Evolutionary conservation across 371 early-diverging fungal species (phyloP).

Genomic region (Coemansia sp.): DNA sequence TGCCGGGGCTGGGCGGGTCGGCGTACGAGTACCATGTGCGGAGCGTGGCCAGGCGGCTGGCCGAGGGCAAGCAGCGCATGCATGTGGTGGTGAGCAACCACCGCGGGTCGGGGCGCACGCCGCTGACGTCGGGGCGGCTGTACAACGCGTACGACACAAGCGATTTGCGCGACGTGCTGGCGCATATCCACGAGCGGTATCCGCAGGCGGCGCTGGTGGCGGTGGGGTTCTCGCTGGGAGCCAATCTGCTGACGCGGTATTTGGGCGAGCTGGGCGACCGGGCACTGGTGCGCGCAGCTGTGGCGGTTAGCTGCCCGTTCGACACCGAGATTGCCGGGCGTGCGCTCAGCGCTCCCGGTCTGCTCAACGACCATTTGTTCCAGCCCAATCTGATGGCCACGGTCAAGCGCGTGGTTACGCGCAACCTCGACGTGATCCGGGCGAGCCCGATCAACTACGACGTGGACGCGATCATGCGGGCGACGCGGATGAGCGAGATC

Average conservation of each 20-base stretch:
- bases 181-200: constrained; percentile 52
- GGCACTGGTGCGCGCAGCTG: constrained; percentile 70
- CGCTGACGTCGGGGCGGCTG: constrained; percentile 70
- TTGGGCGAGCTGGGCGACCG: constrained; percentile 83
- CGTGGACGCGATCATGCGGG: constrained; percentile 53
- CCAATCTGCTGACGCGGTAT: constrained; percentile 88
- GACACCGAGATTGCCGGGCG: constrained; percentile 46
- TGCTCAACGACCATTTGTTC: constrained; percentile 63
- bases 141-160: constrained; percentile 82
- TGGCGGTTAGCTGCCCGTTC: constrained; percentile 83
- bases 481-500: constrained; percentile 64
- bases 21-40: constrained; percentile 83
- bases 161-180: constrained; percentile 66
- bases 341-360: constrained; percentile 48
- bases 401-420: constrained; percentile 59
- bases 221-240: constrained; percentile 85
- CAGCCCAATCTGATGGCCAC: constrained; percentile 70
- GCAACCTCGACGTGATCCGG: constrained; percentile 60
- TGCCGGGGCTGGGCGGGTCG: constrained; percentile 85
- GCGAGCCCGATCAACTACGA: constrained; percentile 52
- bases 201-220: constrained; percentile 71
- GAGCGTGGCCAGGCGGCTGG: constrained; percentile 63
- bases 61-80: constrained; percentile 37
- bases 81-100: constrained; percentile 82
- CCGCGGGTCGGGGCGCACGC: constrained; percentile 74